A percentile compares a stretch with the other conserved stretches of the same genome.
These are phyloP conservation scores for Globomyces pollinis-pini DNA, from an alignment of 192 early-diverging fungal genomes.

Conservation along the genomic window DNA sequence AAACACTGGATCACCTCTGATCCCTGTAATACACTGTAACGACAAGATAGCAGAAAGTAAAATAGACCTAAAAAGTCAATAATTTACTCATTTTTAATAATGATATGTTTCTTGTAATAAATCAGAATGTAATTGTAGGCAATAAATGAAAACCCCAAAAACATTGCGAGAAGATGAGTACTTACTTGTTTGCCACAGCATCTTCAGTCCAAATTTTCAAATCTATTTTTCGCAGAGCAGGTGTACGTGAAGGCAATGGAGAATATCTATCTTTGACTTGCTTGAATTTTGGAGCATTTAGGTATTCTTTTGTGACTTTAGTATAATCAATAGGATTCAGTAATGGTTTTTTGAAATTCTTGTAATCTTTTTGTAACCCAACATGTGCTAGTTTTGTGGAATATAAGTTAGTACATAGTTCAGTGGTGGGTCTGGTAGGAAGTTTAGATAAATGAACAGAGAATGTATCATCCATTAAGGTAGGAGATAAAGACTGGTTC, in stretches of 20 bases:
- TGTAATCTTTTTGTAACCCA: constrained; percentile 8
- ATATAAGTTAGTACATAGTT: constrained; percentile 38
- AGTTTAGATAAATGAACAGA: background rate
- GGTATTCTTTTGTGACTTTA: constrained; percentile 24
- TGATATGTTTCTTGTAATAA: constrained; percentile 2
- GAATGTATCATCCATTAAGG: constrained; percentile 7
- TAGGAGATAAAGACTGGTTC: constrained; percentile 6
- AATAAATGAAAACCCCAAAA: constrained; percentile 7
- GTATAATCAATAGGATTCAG: constrained; percentile 52
- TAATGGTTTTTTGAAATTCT: constrained; percentile 9
- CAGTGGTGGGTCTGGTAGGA: constrained; percentile 14
- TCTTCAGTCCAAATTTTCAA: constrained; percentile 83
- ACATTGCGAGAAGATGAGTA: too few relatives aligned
- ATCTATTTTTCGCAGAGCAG: constrained; percentile 63
- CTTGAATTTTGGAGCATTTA: constrained; percentile 27
- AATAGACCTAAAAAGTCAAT: constrained; percentile 28
- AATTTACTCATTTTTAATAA: constrained; percentile 3
- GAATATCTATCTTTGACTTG: constrained; percentile 43
- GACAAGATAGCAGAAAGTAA: constrained; percentile 87
- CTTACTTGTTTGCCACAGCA: constrained; percentile 83
- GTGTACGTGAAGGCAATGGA: constrained; percentile 54
- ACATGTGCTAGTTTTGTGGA: constrained; percentile 13
- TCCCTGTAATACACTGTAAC: constrained; percentile 79
- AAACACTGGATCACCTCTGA: constrained; percentile 70
- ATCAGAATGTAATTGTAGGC: background rate